phyloP scores from a whole-genome alignment of 495 filamentous ascomycete species.

The Xanthoparmelia taractica region DNA sequence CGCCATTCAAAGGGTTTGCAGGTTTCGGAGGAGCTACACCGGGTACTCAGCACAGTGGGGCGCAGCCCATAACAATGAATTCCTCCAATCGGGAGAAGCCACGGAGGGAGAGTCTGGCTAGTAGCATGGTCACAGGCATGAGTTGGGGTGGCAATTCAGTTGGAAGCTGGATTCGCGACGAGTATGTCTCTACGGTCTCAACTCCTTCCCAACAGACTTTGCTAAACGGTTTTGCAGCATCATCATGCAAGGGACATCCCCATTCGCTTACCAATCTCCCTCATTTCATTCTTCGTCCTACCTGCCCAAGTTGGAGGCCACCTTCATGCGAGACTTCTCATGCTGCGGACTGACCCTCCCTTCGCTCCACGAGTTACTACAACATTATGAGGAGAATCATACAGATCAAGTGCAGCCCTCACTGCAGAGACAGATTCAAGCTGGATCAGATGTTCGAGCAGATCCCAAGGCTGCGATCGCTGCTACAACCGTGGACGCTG shows the following conservation, averaged over 20 bases:
- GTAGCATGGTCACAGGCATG: constrained; percentile 87
- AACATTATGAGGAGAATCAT: constrained; percentile 94
- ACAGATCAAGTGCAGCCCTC: constrained; percentile 51
- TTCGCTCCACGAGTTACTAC: constrained; percentile 86
- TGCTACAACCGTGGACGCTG: constrained; percentile 45
- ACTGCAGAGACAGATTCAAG: constrained; percentile 46
- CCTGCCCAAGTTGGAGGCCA: constrained; percentile 92
- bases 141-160: constrained; percentile 97
- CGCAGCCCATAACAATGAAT: constrained; percentile 79
- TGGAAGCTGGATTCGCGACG: constrained; percentile 93
- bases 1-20: constrained; percentile 15
- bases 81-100: constrained; percentile 64
- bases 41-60: constrained; percentile 54
- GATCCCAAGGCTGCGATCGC: constrained; percentile 52
- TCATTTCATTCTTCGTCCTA: constrained; percentile 97
- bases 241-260: constrained; percentile 93
- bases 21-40: constrained; percentile 31
- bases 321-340: constrained; percentile 91
- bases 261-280: constrained; percentile 81
- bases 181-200: constrained; percentile 61
- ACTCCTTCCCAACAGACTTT: constrained; percentile 15
- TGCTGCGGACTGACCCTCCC: constrained; percentile 85
- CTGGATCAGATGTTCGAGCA: constrained; percentile 39
- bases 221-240: constrained; percentile 56
- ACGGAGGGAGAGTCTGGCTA: constrained; percentile 76